These are phyloP conservation scores for Collariella sp. DNA, from an alignment of 495 filamentous ascomycete genomes.

Conservation along the genomic window DNA sequence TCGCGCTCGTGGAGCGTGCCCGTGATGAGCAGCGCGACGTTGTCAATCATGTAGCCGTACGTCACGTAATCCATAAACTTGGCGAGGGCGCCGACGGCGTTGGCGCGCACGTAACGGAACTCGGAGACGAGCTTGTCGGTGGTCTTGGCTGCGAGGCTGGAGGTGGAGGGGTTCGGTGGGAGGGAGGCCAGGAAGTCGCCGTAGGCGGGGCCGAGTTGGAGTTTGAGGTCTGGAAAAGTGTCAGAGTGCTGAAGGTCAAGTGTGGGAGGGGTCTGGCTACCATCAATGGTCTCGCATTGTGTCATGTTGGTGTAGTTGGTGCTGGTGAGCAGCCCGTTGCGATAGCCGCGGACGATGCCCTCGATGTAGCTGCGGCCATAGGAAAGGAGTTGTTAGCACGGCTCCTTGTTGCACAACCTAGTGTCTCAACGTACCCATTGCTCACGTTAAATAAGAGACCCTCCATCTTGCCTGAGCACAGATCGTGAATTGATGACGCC, in stretches of 20 bases:
- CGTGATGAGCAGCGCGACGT: constrained; percentile 95
- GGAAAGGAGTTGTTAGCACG: constrained; percentile 24
- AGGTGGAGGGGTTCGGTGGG: constrained; percentile 94
- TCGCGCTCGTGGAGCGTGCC: constrained; percentile 96
- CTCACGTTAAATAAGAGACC: constrained; percentile 94
- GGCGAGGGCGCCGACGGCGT: constrained; percentile 79
- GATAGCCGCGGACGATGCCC: constrained; percentile 92
- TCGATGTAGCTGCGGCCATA: constrained; percentile 67
- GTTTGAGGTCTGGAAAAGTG: constrained; percentile 69
- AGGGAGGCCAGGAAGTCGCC: constrained; percentile 94
- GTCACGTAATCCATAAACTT: constrained; percentile 96
- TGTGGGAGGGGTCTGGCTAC: constrained; percentile 36
- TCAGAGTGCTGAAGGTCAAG: background rate
- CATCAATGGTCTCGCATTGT: constrained; percentile 98
- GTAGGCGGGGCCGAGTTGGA: constrained; percentile 92
- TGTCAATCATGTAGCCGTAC: constrained; percentile 99
- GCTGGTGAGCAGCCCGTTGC: constrained; percentile 82
- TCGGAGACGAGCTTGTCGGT: constrained; percentile 97
- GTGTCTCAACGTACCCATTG: constrained; percentile 56
- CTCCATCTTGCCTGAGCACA: constrained; percentile 56
- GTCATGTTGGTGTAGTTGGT: constrained; percentile 92
- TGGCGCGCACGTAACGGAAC: constrained; percentile 90
- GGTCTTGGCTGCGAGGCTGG: constrained; percentile 84
- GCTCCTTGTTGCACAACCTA: background rate
- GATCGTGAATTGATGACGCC: constrained; percentile 8